Conservation (phyloP, 176 grass and related monocot genomes). For the Juncus effusus region DNA sequence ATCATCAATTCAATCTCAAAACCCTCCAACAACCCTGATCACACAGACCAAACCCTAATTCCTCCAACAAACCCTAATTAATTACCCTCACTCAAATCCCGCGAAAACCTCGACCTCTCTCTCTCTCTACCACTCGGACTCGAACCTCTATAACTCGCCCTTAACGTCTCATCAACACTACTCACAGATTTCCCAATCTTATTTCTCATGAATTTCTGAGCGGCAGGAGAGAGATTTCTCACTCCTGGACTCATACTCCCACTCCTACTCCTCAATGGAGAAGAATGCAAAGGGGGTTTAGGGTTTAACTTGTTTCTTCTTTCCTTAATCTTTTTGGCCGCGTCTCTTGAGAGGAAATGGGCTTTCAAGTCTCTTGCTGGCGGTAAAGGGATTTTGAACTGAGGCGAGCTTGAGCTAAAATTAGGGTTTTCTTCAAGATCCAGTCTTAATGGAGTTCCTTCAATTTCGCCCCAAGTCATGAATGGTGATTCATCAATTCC, state of each 20-base stretch:
- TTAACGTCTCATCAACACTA: conserved; percentile 77
- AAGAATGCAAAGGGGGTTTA: conserved; percentile 53
- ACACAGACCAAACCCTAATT: too few species aligned
- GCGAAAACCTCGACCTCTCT: conserved; percentile 73
- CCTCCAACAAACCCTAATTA: too few species aligned
- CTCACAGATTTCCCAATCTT: conserved; percentile 54
- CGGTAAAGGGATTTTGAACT: conserved; percentile 73
- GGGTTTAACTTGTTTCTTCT: conserved; percentile 47
- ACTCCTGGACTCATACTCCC: conserved; percentile 67
- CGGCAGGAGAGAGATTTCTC: conserved; percentile 69
- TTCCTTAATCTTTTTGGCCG: conserved; percentile 79
- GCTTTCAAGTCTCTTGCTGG: conserved; percentile 75
- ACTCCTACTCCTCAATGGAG: conserved; percentile 58
- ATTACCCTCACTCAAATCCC: conserved; percentile 29
- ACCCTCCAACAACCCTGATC: too few species aligned
- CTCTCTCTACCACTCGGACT: conserved; percentile 59
- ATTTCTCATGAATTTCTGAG: conserved; percentile 90
- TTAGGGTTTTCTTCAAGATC: conserved; percentile 55
- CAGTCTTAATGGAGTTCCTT: conserved; percentile 76
- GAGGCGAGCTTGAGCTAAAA: conserved; percentile 40
- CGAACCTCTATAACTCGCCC: conserved; percentile 83
- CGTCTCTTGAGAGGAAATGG: conserved; percentile 77
- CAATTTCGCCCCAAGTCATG: conserved; percentile 98
- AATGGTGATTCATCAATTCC: conserved; percentile 88
- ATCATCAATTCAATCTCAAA: too few species aligned